Evolutionary conservation across 495 filamentous ascomycete genomes (phyloP).

Genomic region (Penicillium coffeae): DNA sequence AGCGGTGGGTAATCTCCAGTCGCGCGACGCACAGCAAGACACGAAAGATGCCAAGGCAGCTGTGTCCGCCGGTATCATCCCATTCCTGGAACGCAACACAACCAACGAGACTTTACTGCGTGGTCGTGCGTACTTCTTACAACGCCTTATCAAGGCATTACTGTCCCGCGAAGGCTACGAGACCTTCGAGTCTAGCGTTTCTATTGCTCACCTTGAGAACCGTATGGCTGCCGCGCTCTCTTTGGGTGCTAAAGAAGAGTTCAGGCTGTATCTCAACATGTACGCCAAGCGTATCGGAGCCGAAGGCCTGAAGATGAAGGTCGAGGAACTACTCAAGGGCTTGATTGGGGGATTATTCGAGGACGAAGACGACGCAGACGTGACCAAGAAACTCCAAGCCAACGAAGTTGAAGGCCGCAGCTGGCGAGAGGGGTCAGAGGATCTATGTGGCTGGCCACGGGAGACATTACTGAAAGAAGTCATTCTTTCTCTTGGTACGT

Average conservation of each 20-base stretch:
- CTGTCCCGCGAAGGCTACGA: slow-evolving; percentile 86
- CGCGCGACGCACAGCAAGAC: slow-evolving; percentile 55
- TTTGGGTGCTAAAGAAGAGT: slow-evolving; percentile 84
- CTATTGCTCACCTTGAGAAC: slow-evolving; percentile 94
- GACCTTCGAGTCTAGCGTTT: slow-evolving; percentile 83
- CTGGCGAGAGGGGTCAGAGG: slow-evolving; percentile 47
- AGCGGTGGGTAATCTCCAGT: slow-evolving; percentile 71
- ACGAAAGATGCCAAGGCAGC: slow-evolving; percentile 48
- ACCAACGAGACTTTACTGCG: slow-evolving; percentile 90
- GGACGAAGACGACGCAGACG: slow-evolving; percentile 41
- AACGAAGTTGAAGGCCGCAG: slow-evolving; percentile 56
- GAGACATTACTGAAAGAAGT: slow-evolving; percentile 83
- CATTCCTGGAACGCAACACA: slow-evolving; percentile 87
- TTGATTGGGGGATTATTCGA: slow-evolving; percentile 68
- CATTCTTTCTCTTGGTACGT: slow-evolving; percentile 85
- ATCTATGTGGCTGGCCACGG: slow-evolving; percentile 83
- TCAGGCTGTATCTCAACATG: slow-evolving; percentile 87
- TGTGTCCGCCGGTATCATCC: slow-evolving; percentile 89
- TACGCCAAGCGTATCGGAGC: slow-evolving; percentile 93
- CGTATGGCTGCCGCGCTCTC: slow-evolving; percentile 83
- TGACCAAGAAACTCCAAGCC: slow-evolving; percentile 48
- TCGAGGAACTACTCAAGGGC: slow-evolving; percentile 82
- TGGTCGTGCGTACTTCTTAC: slow-evolving; percentile 82
- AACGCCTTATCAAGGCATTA: slow-evolving; percentile 81
- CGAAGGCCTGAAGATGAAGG: slow-evolving; percentile 79